Evolutionary conservation across 1,139 yeast genomes (phyloP), one percentile per base, ranked within the genome.

Genomic region (Yarrowia galli): DNA sequence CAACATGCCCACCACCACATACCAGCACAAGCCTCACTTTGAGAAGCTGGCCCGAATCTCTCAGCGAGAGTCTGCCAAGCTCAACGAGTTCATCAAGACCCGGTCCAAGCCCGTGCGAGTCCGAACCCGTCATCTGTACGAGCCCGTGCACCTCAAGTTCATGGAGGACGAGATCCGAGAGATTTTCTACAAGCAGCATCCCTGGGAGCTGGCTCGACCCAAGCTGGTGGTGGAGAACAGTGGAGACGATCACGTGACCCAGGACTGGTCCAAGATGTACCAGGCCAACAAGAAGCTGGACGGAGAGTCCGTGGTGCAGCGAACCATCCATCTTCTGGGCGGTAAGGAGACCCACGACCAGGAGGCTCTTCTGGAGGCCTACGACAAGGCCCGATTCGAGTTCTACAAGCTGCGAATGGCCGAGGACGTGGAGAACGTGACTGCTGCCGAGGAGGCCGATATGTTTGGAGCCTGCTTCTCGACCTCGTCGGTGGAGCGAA

Each of bases 141-240:
- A 83, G 70, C 84, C 92, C 8, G 88, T 89, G 63, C 85, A 86
- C 72, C 82, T 95, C 74, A 79, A 79, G 69, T 92, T 87, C 75
- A 81, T 89, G 67, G 98, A 95, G 78, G 99, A 95, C 78, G 86
- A 87, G 73, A 80, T 95, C 73, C 86, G 99, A 80, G 83, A 85
- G 67, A 82, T 90, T 38, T 95, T 95, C 75, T 95, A 89, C 78
- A 87, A 87, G 70, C 97, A 93, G 77, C 99, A 95, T 78, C 99
- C 99, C 15, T 95, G 99, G 99, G 99, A 95, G 79, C 82, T 93
- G 69, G 91, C 99, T 2, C 86, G 97, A 72, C 98, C 99, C n/a
- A 91, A 91, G 76, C 83, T 87, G 40, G 80, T 95, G 72, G 84
- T 92, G 64, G 99, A 96, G 79, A 89, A 87, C 74, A 80, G 82